Conservation (phyloP, 139 green algal species). For the Zygnema cylindricum region DNA sequence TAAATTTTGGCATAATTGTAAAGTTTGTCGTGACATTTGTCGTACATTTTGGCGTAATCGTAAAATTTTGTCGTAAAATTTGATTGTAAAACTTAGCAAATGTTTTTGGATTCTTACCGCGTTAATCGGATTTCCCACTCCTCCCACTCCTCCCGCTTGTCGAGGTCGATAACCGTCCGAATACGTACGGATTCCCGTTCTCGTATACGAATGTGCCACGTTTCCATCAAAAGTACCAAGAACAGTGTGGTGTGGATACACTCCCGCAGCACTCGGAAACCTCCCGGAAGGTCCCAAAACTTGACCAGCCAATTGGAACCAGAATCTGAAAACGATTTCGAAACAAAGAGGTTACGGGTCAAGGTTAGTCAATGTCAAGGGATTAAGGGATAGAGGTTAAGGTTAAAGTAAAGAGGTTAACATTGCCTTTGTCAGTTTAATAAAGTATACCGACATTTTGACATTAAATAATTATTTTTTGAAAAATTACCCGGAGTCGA, state of each 20-base stretch:
- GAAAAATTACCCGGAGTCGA: slow-evolving; percentile 57
- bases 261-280: background rate
- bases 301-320: slow-evolving; percentile 29
- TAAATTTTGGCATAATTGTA: too few species aligned
- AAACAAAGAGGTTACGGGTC: background rate
- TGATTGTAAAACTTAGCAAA: background rate
- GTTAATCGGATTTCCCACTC: slow-evolving; percentile 3
- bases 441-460: too few species aligned
- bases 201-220: slow-evolving; percentile 46
- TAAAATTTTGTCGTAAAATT: too few species aligned
- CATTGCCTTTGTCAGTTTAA: too few species aligned
- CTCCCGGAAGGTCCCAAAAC: slow-evolving; percentile 11
- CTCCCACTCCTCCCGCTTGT: slow-evolving; percentile 11
- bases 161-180: slow-evolving; percentile 22
- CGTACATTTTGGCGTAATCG: too few species aligned
- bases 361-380: slow-evolving; percentile 3
- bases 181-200: slow-evolving; percentile 46
- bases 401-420: background rate
- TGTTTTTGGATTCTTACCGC: slow-evolving; percentile 37
- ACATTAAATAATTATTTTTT: too few species aligned
- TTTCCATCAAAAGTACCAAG: slow-evolving; percentile 50
- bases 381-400: background rate
- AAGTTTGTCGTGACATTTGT: too few species aligned
- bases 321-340: slow-evolving; percentile 36
- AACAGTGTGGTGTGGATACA: slow-evolving; percentile 32